Percentiles rank a stretch among this genome's conserved stretches.
These are phyloP conservation scores for Leccinum solheimii DNA, from an alignment of 1,284 basidiomycete species.

Conservation along the genomic window DNA sequence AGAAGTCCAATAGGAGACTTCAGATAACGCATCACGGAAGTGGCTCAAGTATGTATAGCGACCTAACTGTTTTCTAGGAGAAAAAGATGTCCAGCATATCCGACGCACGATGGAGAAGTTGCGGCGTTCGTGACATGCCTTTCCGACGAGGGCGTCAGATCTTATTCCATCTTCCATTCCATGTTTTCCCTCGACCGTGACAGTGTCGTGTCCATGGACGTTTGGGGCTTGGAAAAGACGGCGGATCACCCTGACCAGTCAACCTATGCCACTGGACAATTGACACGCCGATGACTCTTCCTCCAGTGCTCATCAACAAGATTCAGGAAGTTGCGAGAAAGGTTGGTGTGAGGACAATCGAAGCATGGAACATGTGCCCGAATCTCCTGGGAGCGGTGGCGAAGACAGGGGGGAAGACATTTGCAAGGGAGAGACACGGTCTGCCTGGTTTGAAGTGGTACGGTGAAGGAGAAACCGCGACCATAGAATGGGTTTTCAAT, in stretches of 20 bases:
- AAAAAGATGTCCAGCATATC: constrained; percentile 21
- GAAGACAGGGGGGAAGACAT: constrained; percentile 40
- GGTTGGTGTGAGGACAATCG: constrained; percentile 45
- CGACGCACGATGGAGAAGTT: constrained; percentile 23
- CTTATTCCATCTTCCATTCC: constrained; percentile 10
- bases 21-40: constrained; percentile 28
- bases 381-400: constrained; percentile 38
- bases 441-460: constrained; percentile 56
- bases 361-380: constrained; percentile 52
- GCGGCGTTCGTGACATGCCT: constrained; percentile 16
- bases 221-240: constrained; percentile 42
- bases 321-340: constrained; percentile 41
- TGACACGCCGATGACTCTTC: constrained; percentile 36
- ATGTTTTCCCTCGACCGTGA: constrained; percentile 7
- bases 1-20: not conserved
- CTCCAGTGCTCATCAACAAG: constrained; percentile 38
- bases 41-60: constrained; percentile 12
- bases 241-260: constrained; percentile 8
- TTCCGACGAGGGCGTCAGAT: constrained; percentile 17
- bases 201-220: not conserved
- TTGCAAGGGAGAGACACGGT: constrained; percentile 34
- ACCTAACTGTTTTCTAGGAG: constrained; percentile 13
- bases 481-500: constrained; percentile 57
- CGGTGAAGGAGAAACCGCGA: constrained; percentile 38
- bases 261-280: constrained; percentile 56